Base-by-base conservation (phyloP, 2,329 filamentous ascomycete genomes). In the Tolypocladium tropicale region DNA sequence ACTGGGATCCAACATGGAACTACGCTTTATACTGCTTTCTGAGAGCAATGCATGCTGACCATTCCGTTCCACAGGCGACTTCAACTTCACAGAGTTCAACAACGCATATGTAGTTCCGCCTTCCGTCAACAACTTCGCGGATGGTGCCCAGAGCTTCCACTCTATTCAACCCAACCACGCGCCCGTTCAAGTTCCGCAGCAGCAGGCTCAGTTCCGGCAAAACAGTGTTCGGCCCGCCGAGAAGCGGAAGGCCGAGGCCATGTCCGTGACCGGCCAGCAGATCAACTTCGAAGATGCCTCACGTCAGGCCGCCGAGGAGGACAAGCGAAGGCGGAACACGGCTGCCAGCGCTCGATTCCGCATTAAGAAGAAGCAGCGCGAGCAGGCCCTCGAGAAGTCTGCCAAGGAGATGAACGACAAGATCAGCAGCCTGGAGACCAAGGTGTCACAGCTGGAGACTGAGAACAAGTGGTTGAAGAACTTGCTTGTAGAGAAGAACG, bases 361-460 rank as follows among this genome's bases (percentile, higher is more conserved):
- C 58, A 84, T 94, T 69, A 95, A 95, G 84, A 95, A 95, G 86
- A 95, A 95, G 83, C 89, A 94, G 74, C 86, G 90, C 53, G 90
- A 95, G 76, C 88, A 92, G 71, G 87, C 89, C 10, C 83, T 95
- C 54, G 89, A 93, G 72, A 84, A 84, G 66, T 86, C 84, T 4
- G 86, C 90, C 64, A 90, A 91, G 72, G 90, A 95, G 63, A 89
- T 93, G 74, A 83, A 83, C 32, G 88, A 94, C 50, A 91, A 91
- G 74, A 88, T 92, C 53, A 77, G 82, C 21, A 76, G 78, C 21
- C 79, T 95, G 7, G 89, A 95, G 72, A 79, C 79, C 64, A 83
- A 84, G 57, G 86, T 94, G 55, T 80, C 81, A 57, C 85, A 90
- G 65, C 80, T 93, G n/a, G 86, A 90, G 74, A 88, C 86, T 63